Base-by-base conservation (phyloP, 768 basidiomycete species). In the Hirschioporus abietinus region DNA sequence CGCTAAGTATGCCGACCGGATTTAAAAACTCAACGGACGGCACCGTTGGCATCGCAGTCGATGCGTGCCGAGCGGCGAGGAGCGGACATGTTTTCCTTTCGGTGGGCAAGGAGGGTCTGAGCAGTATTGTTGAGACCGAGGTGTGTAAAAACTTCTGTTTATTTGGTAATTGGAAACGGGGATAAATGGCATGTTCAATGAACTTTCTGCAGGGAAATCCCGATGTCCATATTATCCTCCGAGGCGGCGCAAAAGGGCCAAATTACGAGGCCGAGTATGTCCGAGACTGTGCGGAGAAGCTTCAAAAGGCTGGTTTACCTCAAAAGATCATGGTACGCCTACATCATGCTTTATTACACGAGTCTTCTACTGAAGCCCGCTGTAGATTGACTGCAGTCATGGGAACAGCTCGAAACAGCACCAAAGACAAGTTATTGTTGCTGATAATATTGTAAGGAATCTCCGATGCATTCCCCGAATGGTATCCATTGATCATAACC, bases 1-100 rank as follows among this genome's bases (percentile, higher is more conserved):
- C 89, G 1, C 81, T 96, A n/a, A 93, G 92, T 18, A 95, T 96
- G 92, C 91, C 93, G 1, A 94, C 95, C 5, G 97, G 97, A 8
- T 99, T 99, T 87, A 99, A 99, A 80, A 99, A 99, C 73, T 93
- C 93, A 12, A 99, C 96, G 1, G 97, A 99, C 71, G 97, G 97
- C 52, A 89, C 88, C 30, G 86, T 96, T 58, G 87, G 88, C 63
- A 92, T 98, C 69, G 96, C 97, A 0, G 85, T 99, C 60, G 96
- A 99, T 77, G 96, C 96, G 1, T 98, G 96, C 78, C 87, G 95
- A 36, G 93, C 96, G 18, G 96, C 97, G 20, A 86, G 88, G 67
- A 85, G 86, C 66, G 92, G 93, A 0, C 96, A 99, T 77, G 93
- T 95, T 67, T 99, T 99, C 86, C 83, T 99, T 20, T 92, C 90